Conservation (phyloP, 176 grass and related monocot genomes). For the Paspalum notatum region DNA sequence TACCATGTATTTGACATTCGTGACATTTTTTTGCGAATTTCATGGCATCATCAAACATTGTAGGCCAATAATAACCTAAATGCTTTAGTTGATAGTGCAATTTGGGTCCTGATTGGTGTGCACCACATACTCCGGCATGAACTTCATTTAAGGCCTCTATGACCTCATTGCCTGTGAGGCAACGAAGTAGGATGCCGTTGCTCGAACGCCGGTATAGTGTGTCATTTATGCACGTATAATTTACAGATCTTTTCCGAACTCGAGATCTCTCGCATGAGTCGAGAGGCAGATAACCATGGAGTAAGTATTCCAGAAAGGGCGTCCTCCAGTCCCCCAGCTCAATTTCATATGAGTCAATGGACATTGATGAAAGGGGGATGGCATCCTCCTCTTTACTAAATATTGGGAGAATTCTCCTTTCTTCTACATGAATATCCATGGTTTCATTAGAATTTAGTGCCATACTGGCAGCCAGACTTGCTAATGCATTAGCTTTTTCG, state of each 20-base stretch:
- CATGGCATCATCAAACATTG: neutral
- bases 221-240: neutral
- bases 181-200: neutral
- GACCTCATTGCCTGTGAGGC: neutral
- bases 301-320: neutral
- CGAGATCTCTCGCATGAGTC: neutral
- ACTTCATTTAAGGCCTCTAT: neutral
- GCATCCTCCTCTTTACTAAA: neutral
- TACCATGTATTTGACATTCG: neutral
- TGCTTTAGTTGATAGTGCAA: neutral
- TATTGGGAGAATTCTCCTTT: no score
- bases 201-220: neutral
- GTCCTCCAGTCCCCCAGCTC: neutral
- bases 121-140: neutral
- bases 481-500: neutral
- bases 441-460: no score
- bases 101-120: neutral
- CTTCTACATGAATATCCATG: no score
- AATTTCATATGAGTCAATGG: neutral
- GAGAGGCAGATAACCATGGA: neutral
- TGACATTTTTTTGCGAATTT: slow-evolving; percentile 19
- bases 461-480: neutral
- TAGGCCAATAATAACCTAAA: slow-evolving; percentile 9
- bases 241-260: neutral
- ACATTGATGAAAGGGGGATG: neutral